Base-by-base conservation (phyloP, 345 rosid species). In the Hibiscus trionum region DNA sequence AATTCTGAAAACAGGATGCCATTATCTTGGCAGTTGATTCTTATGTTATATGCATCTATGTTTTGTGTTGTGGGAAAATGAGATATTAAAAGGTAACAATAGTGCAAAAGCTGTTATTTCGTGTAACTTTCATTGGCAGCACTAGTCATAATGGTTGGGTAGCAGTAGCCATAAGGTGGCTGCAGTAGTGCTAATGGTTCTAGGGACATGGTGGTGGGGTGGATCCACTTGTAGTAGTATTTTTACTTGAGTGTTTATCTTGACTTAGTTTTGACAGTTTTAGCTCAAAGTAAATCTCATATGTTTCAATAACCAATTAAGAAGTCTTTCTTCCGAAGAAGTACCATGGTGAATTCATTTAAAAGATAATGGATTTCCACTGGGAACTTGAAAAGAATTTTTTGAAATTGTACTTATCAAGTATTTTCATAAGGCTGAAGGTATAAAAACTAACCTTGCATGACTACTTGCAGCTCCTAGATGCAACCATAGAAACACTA, bases 171-270 rank as follows among this genome's bases (percentile, higher is more conserved):
- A 81, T 88, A 80, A 74, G 80, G 87, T 86, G 89, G 89, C 82
- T 69, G 80, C 79, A 69, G 78, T 84, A 82, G 77, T 87, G 87
- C 79, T 90, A 90, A 78, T 86, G 80, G 90, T 87, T 80, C 72
- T 88, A 76, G 96, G 95, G 79, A 80, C 91, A 66, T 85, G 37
- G 81, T 90, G 89, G 91, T 88, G 92, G 92, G 88, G 80, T 90
- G 83, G 90, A 86, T 80, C 75, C 86, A 79, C 77, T 77, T 86
- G 74, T 21, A 84, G 90, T 89, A 86, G 88, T 84, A 86, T 86
- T 80, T 84, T 90, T 88, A 76, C 87, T 52, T 79, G 79, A 80
- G 62, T 26, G 82, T 82, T 69, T 47, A 81, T 78, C 77, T 83
- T 82, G 81, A 86, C 81, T 79, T 87, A 83, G 91, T 86, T 86